These are phyloP conservation scores for Reticulascus tulasneorum DNA, from an alignment of 2,329 filamentous ascomycete genomes.

Conservation along the genomic window DNA sequence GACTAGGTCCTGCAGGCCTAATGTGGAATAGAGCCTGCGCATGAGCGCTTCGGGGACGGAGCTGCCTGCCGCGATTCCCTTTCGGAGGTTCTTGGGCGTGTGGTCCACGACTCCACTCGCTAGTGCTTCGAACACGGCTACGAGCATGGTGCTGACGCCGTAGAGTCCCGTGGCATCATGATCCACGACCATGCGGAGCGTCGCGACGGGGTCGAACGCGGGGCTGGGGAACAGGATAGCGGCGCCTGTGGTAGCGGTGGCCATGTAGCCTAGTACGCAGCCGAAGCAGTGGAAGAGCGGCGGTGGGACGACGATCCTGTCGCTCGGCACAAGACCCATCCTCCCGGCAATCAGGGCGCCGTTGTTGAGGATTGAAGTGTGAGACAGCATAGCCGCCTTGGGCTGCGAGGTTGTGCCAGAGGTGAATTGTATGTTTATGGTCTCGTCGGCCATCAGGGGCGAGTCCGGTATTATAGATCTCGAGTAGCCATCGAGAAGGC, in stretches of 20 bases:
- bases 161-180: constrained; percentile 65
- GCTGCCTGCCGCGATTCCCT: constrained; percentile 87
- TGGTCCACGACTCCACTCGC: constrained; percentile 32
- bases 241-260: constrained; percentile 75
- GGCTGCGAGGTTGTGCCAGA: constrained; percentile 88
- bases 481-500: constrained; percentile 31
- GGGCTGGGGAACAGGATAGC: constrained; percentile 82
- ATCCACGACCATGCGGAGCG: constrained; percentile 54
- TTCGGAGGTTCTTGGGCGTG: constrained; percentile 52
- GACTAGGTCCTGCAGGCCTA: constrained; percentile 78
- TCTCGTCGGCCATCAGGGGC: constrained; percentile 58
- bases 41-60: constrained; percentile 82
- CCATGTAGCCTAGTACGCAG: constrained; percentile 90
- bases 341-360: constrained; percentile 77
- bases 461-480: constrained; percentile 36
- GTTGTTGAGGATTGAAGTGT: constrained; percentile 89
- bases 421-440: constrained; percentile 95
- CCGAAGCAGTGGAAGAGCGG: constrained; percentile 92
- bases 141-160: constrained; percentile 92
- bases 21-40: constrained; percentile 64
- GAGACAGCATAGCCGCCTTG: constrained; percentile 86
- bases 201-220: constrained; percentile 76
- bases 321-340: constrained; percentile 72
- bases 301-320: constrained; percentile 80
- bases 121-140: constrained; percentile 78